Base-by-base conservation (phyloP, 768 basidiomycete species). In the Pleurotus giganteus region DNA sequence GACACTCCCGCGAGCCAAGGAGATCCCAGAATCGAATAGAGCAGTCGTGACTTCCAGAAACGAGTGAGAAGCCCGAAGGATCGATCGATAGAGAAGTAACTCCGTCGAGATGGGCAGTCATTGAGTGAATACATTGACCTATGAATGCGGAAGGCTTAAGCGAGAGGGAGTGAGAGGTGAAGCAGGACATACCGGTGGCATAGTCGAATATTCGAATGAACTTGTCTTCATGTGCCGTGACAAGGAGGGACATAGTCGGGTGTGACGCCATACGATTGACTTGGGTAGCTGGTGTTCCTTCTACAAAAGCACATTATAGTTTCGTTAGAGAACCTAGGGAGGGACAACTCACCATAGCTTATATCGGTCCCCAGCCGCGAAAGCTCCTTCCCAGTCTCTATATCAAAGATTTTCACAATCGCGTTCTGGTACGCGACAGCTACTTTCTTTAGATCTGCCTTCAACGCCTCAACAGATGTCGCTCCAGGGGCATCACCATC, bases 21-120 rank as follows among this genome's bases (percentile, higher is more conserved):
- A 98, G 71, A 67, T 96, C 92, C 97, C 97, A 99, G 72, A 97
- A 88, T 23, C 95, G 89, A 32, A 93, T 75, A 13, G 93, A 95
- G 66, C 94, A 94, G 66, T 98, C 97, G 67, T 96, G 93, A 54
- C 91, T 89, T 36, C 88, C 90, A 1, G 95, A 93, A 4, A 93
- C 88, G 47, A 99, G 81, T 4, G 86, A 85, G 63, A 92, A 92
- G 4, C 91, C 91, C 2, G 94, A 80, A 0, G 89, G 84, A 60
- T 95, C 91, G 58, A 98, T 85, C 17, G 91, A 88, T 24, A 98
- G 73, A 23, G 92, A 94, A 15, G 95, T 97, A 31, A 98, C 89
- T 2, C 91, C 88, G 60, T 95, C 91, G 32, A 95, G 77, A 66
- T 99, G 97, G 23, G 92, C 94, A 15, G 88, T 74, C 78, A 96